A percentile compares a stretch with the other conserved stretches of the same genome.
These are phyloP conservation scores for Xylariaceae sp. DNA, from an alignment of 2,329 filamentous ascomycete species.

Conservation along the genomic window DNA sequence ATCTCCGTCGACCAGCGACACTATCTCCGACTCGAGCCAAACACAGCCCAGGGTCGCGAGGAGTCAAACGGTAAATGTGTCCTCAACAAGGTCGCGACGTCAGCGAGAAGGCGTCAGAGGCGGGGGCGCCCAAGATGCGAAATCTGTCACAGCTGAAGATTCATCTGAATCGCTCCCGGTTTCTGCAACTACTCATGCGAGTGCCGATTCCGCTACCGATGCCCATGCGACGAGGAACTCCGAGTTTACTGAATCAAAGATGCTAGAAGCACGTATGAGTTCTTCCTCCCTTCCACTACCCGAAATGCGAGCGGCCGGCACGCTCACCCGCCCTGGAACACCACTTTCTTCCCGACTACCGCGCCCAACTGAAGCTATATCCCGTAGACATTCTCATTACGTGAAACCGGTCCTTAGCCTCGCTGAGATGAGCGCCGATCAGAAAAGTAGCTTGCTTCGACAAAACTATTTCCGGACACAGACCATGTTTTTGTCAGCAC, in stretches of 20 bases:
- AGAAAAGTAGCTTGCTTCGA: constrained; percentile 66
- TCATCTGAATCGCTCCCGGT: constrained; percentile 13
- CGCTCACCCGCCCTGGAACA: constrained; percentile 49
- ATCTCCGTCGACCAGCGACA: constrained; percentile 58
- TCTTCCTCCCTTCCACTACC: constrained; percentile 63
- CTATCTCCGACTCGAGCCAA: constrained; percentile 52
- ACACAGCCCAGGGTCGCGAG: constrained; percentile 47
- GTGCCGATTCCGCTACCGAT: constrained; percentile 3
- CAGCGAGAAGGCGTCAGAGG: constrained; percentile 42
- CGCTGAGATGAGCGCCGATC: constrained; percentile 55
- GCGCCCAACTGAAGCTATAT: constrained; percentile 44
- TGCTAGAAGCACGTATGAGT: constrained; percentile 57
- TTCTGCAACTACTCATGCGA: constrained; percentile 12
- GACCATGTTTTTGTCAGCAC: constrained; percentile 71
- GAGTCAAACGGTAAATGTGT: constrained; percentile 60
- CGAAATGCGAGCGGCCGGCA: constrained; percentile 49
- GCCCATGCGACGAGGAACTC: constrained; percentile 34
- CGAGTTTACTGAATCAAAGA: constrained; percentile 47
- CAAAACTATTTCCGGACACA: constrained; percentile 81
- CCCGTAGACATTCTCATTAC: constrained; percentile 57
- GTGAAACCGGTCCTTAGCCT: constrained; percentile 52
- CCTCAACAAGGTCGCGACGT: constrained; percentile 47
- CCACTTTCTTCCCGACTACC: constrained; percentile 51
- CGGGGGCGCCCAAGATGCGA: constrained; percentile 40
- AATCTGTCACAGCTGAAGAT: constrained; percentile 14